Evolutionary conservation across 768 basidiomycete genomes (phyloP).

Genomic region (Pleurotus eryngii): DNA sequence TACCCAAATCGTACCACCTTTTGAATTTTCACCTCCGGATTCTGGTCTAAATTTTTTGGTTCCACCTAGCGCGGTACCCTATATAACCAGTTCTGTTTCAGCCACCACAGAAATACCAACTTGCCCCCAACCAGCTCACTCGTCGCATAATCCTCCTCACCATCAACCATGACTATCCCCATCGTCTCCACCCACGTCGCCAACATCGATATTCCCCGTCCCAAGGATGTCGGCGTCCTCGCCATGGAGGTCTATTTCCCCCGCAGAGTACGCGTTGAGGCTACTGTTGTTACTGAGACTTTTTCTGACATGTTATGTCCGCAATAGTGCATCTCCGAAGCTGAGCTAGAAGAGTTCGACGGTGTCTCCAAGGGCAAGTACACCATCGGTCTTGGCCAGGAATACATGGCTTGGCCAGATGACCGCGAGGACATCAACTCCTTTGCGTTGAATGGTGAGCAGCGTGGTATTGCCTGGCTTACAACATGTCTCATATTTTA

Average conservation of each 20-base stretch:
- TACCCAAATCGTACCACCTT: constrained; percentile 15
- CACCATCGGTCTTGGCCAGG: constrained; percentile 96
- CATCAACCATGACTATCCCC: constrained; percentile 36
- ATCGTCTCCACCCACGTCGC: constrained; percentile 28
- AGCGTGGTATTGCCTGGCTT: background rate
- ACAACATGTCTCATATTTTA: background rate
- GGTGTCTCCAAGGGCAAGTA: constrained; percentile 95
- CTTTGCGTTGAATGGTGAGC: constrained; percentile 83
- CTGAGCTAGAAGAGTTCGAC: constrained; percentile 91
- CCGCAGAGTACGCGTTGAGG: constrained; percentile 58
- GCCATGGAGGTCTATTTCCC: constrained; percentile 96
- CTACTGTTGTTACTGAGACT: constrained; percentile 8
- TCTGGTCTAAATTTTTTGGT: constrained; percentile 7
- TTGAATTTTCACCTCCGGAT: constrained; percentile 7
- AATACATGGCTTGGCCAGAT: constrained; percentile 98
- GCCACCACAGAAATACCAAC: constrained; percentile 3
- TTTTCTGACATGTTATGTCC: constrained; percentile 5
- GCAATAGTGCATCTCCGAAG: constrained; percentile 89
- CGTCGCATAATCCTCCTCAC: background rate
- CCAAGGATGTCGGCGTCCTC: constrained; percentile 92
- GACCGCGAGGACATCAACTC: constrained; percentile 99
- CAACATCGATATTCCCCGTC: constrained; percentile 50
- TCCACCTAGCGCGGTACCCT: constrained; percentile 6
- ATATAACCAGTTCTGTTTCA: constrained; percentile 10
- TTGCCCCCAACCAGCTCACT: constrained; percentile 13